Base-by-base conservation (phyloP, 139 green algal genomes). In the Axilococcus clingmanii region DNA sequence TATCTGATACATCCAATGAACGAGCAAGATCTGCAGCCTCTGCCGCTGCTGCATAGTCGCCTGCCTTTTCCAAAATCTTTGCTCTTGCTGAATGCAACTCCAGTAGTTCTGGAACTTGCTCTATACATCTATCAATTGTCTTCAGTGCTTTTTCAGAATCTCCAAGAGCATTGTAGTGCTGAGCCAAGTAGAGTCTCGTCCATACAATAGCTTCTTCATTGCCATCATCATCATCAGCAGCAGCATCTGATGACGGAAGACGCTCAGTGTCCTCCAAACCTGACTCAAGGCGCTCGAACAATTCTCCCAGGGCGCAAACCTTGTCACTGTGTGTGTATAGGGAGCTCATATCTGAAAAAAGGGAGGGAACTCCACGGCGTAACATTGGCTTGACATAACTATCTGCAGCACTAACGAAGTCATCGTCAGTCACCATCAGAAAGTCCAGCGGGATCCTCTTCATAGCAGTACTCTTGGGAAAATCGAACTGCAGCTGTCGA, bases 401-500 rank as follows among this genome's bases (percentile, higher is more conserved):
- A 16, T 89, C 75, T 6, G 78, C 65, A 0, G 82, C 80, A 3
- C 56, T 55, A 15, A 43, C 28, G 51, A 97, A 97, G 0, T 40
- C 76, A 0, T 80, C 72, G 7, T 16, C 5, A 24, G 16, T 23
- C 56, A 66, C 53, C 37, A 68, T 60, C 65, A 78, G 42, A 67
- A 95, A 98, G 67, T 97, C 85, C 7, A 99, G 71, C 2, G 83
- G 86, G 17, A 94, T 85, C 23, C 92, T 73, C 36, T 74, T 55
- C 41, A 55, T 73, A 5, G 80, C 71, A 14, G 33, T 48, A 69
- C 74, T 82, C 52, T 55, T 42, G 5, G 85, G 77, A 65, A 88
- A 77, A n/a, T 61, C 12, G 20, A 54, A 48, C 19, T 55, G 32
- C 32, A 98, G 78, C 40, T 86, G 69, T 0, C 27, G 45, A 63